These are phyloP conservation scores for Zopfia rhizophila DNA, from an alignment of 2,329 filamentous ascomycete genomes.

Conservation along the genomic window DNA sequence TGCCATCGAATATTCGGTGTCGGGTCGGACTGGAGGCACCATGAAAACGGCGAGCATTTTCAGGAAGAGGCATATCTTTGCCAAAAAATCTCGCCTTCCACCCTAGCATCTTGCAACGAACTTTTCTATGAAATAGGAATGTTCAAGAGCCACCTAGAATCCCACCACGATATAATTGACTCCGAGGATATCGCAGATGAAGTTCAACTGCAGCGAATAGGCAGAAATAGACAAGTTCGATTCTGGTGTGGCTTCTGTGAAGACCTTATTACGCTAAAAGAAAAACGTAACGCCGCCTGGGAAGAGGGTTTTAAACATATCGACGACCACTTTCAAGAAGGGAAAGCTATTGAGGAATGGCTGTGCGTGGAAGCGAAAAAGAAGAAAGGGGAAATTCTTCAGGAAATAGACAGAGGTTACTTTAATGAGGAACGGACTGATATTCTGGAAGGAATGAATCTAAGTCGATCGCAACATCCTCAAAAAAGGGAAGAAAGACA, in stretches of 20 bases:
- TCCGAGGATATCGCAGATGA: conserved; percentile 53
- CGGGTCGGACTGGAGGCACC: conserved; percentile 94
- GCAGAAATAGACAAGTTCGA: conserved; percentile 69
- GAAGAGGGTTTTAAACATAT: conserved; percentile 77
- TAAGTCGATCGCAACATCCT: too few species aligned
- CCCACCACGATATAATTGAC: conserved; percentile 57
- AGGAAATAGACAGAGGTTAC: conserved; percentile 25
- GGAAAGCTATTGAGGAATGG: conserved; percentile 68
- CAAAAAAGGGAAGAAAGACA: too few species aligned
- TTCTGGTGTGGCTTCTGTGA: conserved; percentile 93
- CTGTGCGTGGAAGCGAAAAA: conserved; percentile 51
- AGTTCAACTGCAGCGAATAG: conserved; percentile 68
- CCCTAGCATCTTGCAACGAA: conserved; percentile 61
- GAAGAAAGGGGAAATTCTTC: conserved; percentile 41
- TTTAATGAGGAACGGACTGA: conserved; percentile 35
- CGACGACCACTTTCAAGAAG: conserved; percentile 73
- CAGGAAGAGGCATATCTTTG: conserved; percentile 79
- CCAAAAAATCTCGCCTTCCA: conserved; percentile 38
- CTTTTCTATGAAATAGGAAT: conserved; percentile 67
- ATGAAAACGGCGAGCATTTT: conserved; percentile 83
- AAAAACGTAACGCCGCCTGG: conserved; percentile 65
- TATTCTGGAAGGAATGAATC: too few species aligned
- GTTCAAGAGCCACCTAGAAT: conserved; percentile 71
- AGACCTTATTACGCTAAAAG: conserved; percentile 62
- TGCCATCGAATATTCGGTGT: conserved; percentile 85